Evolutionary conservation across 345 rosid species (phyloP).

Genomic region (Raphanus sativus): DNA sequence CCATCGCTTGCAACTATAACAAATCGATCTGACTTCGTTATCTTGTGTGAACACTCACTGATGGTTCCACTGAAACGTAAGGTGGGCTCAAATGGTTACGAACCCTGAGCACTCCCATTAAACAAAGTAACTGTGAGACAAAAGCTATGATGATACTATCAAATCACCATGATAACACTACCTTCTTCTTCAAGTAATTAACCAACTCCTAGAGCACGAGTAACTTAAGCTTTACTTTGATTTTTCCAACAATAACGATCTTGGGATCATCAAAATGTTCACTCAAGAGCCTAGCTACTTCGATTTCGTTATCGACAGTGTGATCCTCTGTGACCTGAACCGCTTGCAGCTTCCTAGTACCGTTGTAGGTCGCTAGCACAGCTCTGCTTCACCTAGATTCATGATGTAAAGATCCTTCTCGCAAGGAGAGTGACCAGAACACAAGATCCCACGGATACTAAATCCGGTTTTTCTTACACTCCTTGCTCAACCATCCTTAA

Average conservation of each 20-base stretch:
- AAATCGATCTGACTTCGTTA: conserved; percentile 75
- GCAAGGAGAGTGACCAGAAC: conserved; percentile 79
- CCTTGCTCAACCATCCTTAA: conserved; percentile 93
- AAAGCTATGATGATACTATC: no score
- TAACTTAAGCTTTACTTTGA: conserved; percentile 93
- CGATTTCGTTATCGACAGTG: conserved; percentile 79
- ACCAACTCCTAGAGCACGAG: conserved; percentile 98
- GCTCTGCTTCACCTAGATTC: conserved; percentile 96
- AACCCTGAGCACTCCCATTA: no score
- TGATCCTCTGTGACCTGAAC: conserved; percentile 87
- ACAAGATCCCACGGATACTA: conserved; percentile 94
- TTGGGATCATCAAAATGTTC: conserved; percentile 88
- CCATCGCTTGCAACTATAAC: conserved; percentile 92
- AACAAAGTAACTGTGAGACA: no score
- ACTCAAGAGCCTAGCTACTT: conserved; percentile 54
- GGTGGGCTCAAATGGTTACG: no score
- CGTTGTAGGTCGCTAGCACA: conserved; percentile 70
- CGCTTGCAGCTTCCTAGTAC: conserved; percentile 53
- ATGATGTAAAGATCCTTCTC: conserved; percentile 74
- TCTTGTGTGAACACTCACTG: conserved; percentile 48
- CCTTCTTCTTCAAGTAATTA: conserved; percentile 91
- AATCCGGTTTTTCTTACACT: conserved; percentile 95
- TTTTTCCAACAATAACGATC: conserved; percentile 67
- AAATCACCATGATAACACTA: no score
- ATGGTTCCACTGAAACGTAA: no score